These are phyloP conservation scores for Lineolata rhizophorae DNA, from an alignment of 495 filamentous ascomycete species.

Conservation along the genomic window DNA sequence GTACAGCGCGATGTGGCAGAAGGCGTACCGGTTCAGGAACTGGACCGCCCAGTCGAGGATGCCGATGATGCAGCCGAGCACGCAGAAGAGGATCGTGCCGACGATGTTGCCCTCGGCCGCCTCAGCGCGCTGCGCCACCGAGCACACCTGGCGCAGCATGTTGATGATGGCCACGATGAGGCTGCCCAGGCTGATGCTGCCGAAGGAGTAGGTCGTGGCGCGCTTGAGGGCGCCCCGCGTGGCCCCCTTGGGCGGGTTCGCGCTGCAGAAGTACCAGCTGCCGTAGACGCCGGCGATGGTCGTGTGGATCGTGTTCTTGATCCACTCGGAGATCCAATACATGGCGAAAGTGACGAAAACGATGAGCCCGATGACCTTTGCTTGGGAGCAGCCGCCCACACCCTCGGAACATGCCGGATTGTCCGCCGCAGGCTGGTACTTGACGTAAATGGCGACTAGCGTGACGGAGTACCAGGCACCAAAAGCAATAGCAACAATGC, in stretches of 20 bases:
- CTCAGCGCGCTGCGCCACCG: conserved; percentile 42
- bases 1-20: conserved; percentile 80
- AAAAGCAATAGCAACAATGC: conserved; percentile 49
- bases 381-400: conserved; percentile 47
- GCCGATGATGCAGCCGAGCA: conserved; percentile 52
- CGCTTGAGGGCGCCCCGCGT: conserved; percentile 60
- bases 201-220: conserved; percentile 73
- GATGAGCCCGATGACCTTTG: conserved; percentile 60
- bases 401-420: conserved; percentile 44
- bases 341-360: conserved; percentile 75
- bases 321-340: conserved; percentile 81
- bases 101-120: conserved; percentile 45
- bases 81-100: conserved; percentile 41
- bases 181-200: conserved; percentile 70
- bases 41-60: conserved; percentile 69
- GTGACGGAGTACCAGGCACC: conserved; percentile 38
- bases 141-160: conserved; percentile 53
- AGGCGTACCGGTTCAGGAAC: conserved; percentile 68
- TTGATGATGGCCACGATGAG: conserved; percentile 77
- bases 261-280: conserved; percentile 69
- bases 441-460: conserved; percentile 48
- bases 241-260: conserved; percentile 48
- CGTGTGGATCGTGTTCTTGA: conserved; percentile 82
- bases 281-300: conserved; percentile 78
- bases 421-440: conserved; percentile 39